Percentiles rank a stretch among this genome's conserved stretches.
Evolutionary conservation across 805 yeast genomes (phyloP).

Genomic region (Cyberlindnera subsufficiens): DNA sequence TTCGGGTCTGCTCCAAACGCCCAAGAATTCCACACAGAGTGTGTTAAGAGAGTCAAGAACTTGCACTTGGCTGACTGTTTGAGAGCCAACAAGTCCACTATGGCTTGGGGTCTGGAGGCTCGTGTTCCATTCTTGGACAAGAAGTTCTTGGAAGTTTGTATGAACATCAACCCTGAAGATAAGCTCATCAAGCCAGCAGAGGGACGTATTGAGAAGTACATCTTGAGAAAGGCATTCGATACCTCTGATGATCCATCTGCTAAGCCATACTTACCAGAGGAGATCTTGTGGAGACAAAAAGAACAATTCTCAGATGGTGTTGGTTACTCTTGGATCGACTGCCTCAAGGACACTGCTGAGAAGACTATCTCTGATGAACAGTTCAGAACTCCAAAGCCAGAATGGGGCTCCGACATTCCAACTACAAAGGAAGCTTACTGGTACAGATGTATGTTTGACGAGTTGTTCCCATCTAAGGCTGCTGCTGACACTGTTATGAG

Average conservation of each 20-base stretch:
- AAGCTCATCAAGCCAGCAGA: conserved; percentile 70
- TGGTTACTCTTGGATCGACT: conserved; percentile 99
- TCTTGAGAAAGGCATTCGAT: conserved; percentile 95
- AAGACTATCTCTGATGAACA: conserved; percentile 82
- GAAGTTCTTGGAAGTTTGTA: conserved; percentile 82
- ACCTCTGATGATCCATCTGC: conserved; percentile 73
- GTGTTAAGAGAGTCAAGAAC: conserved; percentile 95
- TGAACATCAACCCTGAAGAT: conserved; percentile 93
- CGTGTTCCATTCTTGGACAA: conserved; percentile 98
- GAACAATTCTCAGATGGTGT: conserved; percentile 99
- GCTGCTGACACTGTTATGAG: conserved; percentile 97
- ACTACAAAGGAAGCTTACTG: conserved; percentile 98
- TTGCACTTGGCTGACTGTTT: conserved; percentile 94
- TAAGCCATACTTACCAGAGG: conserved; percentile 89
- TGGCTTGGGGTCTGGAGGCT: conserved; percentile 99
- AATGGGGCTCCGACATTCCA: conserved; percentile 95
- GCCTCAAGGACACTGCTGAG: conserved; percentile 93
- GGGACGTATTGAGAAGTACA: conserved; percentile 90
- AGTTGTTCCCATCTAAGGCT: conserved; percentile 81
- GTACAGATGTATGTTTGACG: conserved; percentile 96
- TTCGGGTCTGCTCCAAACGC: conserved; percentile 96
- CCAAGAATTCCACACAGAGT: conserved; percentile 89
- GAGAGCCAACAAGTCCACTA: conserved; percentile 98
- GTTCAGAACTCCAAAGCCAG: conserved; percentile 83
- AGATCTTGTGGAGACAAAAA: conserved; percentile 98